Evolutionary conservation across 371 early-diverging fungal genomes (phyloP).

Genomic region (Nematocida sp.): DNA sequence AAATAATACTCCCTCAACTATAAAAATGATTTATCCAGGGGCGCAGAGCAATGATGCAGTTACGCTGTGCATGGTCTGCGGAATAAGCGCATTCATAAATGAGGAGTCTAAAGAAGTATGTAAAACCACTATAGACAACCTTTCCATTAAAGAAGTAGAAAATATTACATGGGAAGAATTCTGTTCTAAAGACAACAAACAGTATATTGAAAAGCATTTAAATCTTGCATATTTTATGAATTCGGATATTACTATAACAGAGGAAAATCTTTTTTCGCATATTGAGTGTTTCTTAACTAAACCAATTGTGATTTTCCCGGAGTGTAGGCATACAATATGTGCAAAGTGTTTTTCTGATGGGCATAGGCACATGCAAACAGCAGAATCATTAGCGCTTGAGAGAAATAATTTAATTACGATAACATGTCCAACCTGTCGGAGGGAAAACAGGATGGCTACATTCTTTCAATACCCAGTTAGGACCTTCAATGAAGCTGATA

Average conservation of each 20-base stretch:
- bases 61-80: not conserved
- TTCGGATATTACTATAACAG: not conserved
- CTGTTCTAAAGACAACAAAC: not conserved
- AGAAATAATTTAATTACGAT: not conserved
- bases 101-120: not conserved
- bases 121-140: not conserved
- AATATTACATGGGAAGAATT: not conserved
- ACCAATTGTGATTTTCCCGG: not conserved
- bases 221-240: not conserved
- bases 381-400: not conserved
- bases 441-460: not conserved
- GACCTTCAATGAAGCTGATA: not conserved
- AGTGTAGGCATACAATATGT: not conserved
- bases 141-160: not conserved
- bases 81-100: not conserved
- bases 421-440: not conserved
- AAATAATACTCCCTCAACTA: not conserved
- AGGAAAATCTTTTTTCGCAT: not conserved
- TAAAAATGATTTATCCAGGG: not conserved
- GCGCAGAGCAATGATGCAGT: not conserved
- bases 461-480: not conserved
- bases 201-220: constrained; percentile 1
- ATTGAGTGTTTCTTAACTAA: not conserved
- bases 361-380: not conserved
- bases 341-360: not conserved